A percentile compares a stretch with the other conserved stretches of the same genome.
phyloP scores from a whole-genome alignment of 2,329 filamentous ascomycete genomes.

The Volutella citrinella region DNA sequence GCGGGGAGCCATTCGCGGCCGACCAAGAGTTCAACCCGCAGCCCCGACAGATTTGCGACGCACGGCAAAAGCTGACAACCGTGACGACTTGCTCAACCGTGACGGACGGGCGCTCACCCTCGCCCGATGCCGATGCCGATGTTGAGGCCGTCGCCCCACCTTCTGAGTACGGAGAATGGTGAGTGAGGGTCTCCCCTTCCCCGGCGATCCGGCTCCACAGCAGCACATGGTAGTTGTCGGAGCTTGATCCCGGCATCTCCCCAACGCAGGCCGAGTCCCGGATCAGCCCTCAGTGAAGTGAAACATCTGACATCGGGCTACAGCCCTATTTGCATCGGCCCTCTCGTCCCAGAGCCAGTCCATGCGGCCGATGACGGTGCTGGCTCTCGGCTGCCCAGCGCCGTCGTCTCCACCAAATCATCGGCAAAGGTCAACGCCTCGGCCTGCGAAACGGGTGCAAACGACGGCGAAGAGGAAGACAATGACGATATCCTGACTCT shows the following conservation, averaged over 20 bases:
- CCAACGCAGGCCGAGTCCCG: slow-evolving; percentile 4
- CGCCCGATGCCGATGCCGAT: slow-evolving; percentile 10
- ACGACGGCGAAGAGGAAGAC: neutral
- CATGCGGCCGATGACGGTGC: slow-evolving; percentile 14
- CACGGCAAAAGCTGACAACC: slow-evolving; percentile 27
- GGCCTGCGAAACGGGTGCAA: too few species aligned
- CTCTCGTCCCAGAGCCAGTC: slow-evolving; percentile 26
- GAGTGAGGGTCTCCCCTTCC: too few species aligned
- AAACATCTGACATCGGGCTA: slow-evolving; percentile 5
- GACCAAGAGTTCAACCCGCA: slow-evolving; percentile 18
- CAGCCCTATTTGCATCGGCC: slow-evolving; percentile 33
- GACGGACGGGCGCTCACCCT: slow-evolving; percentile 6
- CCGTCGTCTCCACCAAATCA: too few species aligned
- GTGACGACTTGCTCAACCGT: slow-evolving; percentile 25
- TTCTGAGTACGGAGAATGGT: slow-evolving; percentile 24
- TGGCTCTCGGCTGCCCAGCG: too few species aligned
- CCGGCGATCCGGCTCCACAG: slow-evolving; percentile 9
- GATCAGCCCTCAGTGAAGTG: slow-evolving; percentile 1
- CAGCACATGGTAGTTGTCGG: neutral
- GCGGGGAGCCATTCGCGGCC: slow-evolving; percentile 5
- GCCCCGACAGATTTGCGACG: slow-evolving; percentile 19
- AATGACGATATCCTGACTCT: slow-evolving; percentile 34
- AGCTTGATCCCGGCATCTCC: neutral
- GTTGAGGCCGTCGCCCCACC: slow-evolving; percentile 15
- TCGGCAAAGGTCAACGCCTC: too few species aligned